Percentiles rank a stretch among this genome's conserved stretches.
Conservation (phyloP, 495 filamentous ascomycete species). For the Penicillium canescens region DNA sequence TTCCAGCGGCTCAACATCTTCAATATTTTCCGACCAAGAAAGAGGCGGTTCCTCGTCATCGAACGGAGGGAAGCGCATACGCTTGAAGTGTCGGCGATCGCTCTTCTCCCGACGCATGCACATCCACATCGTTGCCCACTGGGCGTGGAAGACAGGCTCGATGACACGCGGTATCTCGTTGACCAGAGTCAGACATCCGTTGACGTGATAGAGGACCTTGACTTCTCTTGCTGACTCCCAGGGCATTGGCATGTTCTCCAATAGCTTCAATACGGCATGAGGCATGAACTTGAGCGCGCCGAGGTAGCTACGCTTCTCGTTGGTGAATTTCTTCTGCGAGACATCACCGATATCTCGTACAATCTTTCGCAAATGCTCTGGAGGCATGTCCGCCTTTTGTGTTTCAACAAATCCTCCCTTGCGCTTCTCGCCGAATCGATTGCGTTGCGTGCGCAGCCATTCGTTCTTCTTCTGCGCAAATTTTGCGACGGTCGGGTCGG, state of each 20-base stretch:
- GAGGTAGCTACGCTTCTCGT: slow-evolving; percentile 96
- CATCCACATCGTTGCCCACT: slow-evolving; percentile 99
- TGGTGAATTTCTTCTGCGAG: slow-evolving; percentile 98
- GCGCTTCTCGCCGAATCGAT: slow-evolving; percentile 93
- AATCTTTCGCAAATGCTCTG: slow-evolving; percentile 97
- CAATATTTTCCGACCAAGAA: slow-evolving; percentile 98
- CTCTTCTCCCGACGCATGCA: slow-evolving; percentile 98
- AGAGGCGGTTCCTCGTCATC: slow-evolving; percentile 98
- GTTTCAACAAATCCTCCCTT: slow-evolving; percentile 96
- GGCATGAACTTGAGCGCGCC: slow-evolving; percentile 99
- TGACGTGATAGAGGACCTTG: slow-evolving; percentile 97
- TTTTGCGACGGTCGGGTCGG: slow-evolving; percentile 87
- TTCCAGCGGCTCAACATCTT: slow-evolving; percentile 96
- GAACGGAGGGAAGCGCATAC: slow-evolving; percentile 98
- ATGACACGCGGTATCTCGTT: slow-evolving; percentile 98
- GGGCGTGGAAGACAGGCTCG: slow-evolving; percentile 96
- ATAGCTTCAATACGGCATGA: slow-evolving; percentile 95
- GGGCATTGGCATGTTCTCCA: slow-evolving; percentile 99
- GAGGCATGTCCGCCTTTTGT: slow-evolving; percentile 98
- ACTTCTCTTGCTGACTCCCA: slow-evolving; percentile 97
- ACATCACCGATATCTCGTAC: slow-evolving; percentile 99
- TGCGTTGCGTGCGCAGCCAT: slow-evolving; percentile 92
- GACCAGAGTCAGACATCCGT: slow-evolving; percentile 94
- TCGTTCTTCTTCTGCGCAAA: slow-evolving; percentile 98
- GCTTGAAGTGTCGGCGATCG: slow-evolving; percentile 93